Conservation (phyloP, 2,329 filamentous ascomycete species). For the Pseudogymnoascus sp. region DNA sequence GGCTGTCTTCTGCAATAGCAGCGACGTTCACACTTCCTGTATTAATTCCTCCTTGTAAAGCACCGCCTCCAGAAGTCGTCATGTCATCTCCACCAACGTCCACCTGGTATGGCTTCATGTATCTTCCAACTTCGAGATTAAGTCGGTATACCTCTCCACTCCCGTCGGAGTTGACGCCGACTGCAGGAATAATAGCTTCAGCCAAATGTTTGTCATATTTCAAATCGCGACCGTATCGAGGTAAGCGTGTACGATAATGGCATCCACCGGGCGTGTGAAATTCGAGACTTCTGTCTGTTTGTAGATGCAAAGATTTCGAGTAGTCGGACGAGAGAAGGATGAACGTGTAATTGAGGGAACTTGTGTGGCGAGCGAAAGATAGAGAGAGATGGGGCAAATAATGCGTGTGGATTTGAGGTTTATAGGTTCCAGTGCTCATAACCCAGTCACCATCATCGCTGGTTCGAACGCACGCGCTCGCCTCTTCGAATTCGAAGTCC, state of each 20-base stretch:
- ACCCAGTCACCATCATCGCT: slow-evolving; percentile 97
- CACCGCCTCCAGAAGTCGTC: slow-evolving; percentile 53
- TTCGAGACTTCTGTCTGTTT: slow-evolving; percentile 82
- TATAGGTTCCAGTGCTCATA: slow-evolving; percentile 80
- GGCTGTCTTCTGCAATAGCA: slow-evolving; percentile 77
- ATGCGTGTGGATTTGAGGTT: slow-evolving; percentile 86
- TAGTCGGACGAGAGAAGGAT: slow-evolving; percentile 82
- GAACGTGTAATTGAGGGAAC: slow-evolving; percentile 85
- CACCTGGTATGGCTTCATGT: slow-evolving; percentile 88
- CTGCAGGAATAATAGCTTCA: slow-evolving; percentile 78
- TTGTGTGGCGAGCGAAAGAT: slow-evolving; percentile 89
- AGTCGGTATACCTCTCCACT: slow-evolving; percentile 87
- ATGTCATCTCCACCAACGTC: slow-evolving; percentile 81
- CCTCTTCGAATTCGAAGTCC: slow-evolving; percentile 96
- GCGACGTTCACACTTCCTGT: slow-evolving; percentile 81
- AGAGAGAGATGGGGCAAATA: slow-evolving; percentile 86
- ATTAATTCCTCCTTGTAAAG: slow-evolving; percentile 77
- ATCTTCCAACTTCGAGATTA: slow-evolving; percentile 84
- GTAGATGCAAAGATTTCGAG: slow-evolving; percentile 86
- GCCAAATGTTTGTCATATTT: slow-evolving; percentile 73
- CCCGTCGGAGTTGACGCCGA: slow-evolving; percentile 77
- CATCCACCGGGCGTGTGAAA: slow-evolving; percentile 85
- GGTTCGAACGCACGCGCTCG: slow-evolving; percentile 78
- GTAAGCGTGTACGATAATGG: slow-evolving; percentile 82
- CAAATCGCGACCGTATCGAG: slow-evolving; percentile 84